These are phyloP conservation scores for Zhuliangozyma parablackwelliae DNA, from an alignment of 1,139 yeast genomes.

Conservation along the genomic window DNA sequence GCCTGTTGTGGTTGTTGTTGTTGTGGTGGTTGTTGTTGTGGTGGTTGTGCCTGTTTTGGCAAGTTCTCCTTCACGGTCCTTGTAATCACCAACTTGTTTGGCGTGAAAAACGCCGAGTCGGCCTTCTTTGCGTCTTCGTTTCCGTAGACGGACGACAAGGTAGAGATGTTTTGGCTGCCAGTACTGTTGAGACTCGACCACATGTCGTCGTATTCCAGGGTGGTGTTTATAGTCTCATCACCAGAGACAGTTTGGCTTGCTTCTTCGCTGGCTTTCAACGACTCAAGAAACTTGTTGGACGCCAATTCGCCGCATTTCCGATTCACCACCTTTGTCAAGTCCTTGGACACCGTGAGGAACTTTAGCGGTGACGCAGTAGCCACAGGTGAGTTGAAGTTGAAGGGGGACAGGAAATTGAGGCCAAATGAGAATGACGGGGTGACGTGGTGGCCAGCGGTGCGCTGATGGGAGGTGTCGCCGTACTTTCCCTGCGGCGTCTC, in stretches of 20 bases:
- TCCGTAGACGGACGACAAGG: slow-evolving; percentile 28
- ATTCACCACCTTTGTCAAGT: neutral
- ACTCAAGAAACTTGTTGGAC: slow-evolving; percentile 17
- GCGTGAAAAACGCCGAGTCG: slow-evolving; percentile 26
- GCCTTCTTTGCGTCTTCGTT: slow-evolving; percentile 11
- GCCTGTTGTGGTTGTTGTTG: neutral
- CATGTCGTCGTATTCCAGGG: slow-evolving; percentile 20
- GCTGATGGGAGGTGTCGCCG: neutral
- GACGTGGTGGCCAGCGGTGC: slow-evolving; percentile 1
- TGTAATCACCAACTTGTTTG: slow-evolving; percentile 19
- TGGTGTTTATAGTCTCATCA: slow-evolving; percentile 1
- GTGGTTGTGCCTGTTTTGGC: neutral
- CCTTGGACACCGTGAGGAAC: neutral
- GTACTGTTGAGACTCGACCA: slow-evolving; percentile 26
- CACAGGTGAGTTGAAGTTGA: slow-evolving; percentile 36
- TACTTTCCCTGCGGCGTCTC: slow-evolving; percentile 6
- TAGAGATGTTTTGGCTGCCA: slow-evolving; percentile 18
- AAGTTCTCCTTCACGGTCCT: neutral
- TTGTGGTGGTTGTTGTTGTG: neutral
- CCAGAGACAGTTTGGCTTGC: neutral
- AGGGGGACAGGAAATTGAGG: slow-evolving; percentile 42
- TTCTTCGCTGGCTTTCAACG: slow-evolving; percentile 4
- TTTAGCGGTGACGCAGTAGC: slow-evolving; percentile 11
- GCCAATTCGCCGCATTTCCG: neutral
- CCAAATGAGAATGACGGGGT: slow-evolving; percentile 42